Base-by-base conservation (phyloP, 176 grass and related monocot genomes). In the Olyra latifolia region DNA sequence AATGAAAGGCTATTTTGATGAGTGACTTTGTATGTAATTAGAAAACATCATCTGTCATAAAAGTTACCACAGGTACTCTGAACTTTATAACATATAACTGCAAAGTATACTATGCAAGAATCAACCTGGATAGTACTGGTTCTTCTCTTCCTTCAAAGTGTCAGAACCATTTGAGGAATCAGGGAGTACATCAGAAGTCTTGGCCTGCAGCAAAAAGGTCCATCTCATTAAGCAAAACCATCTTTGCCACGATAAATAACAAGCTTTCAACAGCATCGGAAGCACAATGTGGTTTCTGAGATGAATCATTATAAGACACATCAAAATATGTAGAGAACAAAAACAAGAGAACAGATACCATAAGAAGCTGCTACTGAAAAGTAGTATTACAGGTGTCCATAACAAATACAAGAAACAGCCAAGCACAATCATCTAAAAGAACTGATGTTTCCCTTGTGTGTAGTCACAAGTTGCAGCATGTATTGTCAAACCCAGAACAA, bases 111-210 rank as follows among this genome's bases (percentile, higher is more conserved):
- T 69, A 45, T 25, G 29, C 49, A 71, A 78, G 29, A 85, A 73
- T 66, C 25, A 64, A 97, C 93, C 93, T 91, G 93, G 88, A 59
- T 89, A 97, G 57, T 93, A 97, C 14, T 84, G 83, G 77, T 76
- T 87, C 87, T 75, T 79, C 45, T 97, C 93, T 82, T 88, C 90
- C 76, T 93, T 97, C 28, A 78, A 79, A 50, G 78, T 66, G 43
- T 74, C 80, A 23, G 83, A 80, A 75, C 80, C 88, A 90, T 86
- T 93, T 66, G 86, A 87, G 35, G 86, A 88, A 75, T 83, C 91
- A 41, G 58, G 80, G 20, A 84, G 74, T 76, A 75, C 79, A 66
- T 91, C 83, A 64, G 69, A 69, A 80, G 56, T 80, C 41, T 82
- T 82, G 10, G 76, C 66, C 89, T 95, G 81, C 53, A 28, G 49